Base-by-base conservation (phyloP, 1,139 yeast genomes). In the Blastobotrys petasosporus region DNA sequence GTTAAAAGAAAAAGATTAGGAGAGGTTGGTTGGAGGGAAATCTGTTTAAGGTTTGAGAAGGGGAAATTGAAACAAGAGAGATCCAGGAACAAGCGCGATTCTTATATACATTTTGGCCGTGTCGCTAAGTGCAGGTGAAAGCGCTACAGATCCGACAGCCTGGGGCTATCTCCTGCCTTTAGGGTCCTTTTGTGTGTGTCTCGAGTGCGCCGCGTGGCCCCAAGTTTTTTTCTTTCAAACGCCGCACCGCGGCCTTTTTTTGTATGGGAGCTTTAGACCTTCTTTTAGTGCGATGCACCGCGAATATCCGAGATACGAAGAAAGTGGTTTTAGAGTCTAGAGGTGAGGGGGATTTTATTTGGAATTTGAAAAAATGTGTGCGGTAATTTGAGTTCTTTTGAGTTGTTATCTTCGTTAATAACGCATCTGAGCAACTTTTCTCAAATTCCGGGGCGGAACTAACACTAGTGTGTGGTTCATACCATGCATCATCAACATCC, bases 101-200 rank as follows among this genome's bases (percentile, higher is more conserved):
- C 23, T 17, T 36, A 36, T 36, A 20, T 36, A 36, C 17, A 16
- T 32, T 40, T 33, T 33, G 13, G 30, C 41, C 17, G 13, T 30
- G 33, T 30, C 41, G 34, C 25, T 44, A 44, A 44, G 47, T 44
- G 44, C 47, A 44, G 31, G 47, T 39, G 47, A 35, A 36, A 31
- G 47, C 41, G 47, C 32, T 30, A n/a, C 20, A 20, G 12, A 8
- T 4, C 25, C 20, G 41, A 30, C 15, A 12, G 6, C 36, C 17
- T 11, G 23, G 29, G n/a, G 41, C 41, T 38, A 29, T 30, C 41
- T 13, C 41, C 29, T 38, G 41, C 41, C 33, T n/a, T 38, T 38
- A 38, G 17, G 38, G 38, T 32, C n/a, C n/a, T 10, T 8, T 10
- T 10, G 8, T 15, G 15, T 32, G 34, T 5, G 17, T 17, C 11